Evolutionary conservation across 495 filamentous ascomycete genomes (phyloP).

Genomic region (Hypomontagnella monticulosa): DNA sequence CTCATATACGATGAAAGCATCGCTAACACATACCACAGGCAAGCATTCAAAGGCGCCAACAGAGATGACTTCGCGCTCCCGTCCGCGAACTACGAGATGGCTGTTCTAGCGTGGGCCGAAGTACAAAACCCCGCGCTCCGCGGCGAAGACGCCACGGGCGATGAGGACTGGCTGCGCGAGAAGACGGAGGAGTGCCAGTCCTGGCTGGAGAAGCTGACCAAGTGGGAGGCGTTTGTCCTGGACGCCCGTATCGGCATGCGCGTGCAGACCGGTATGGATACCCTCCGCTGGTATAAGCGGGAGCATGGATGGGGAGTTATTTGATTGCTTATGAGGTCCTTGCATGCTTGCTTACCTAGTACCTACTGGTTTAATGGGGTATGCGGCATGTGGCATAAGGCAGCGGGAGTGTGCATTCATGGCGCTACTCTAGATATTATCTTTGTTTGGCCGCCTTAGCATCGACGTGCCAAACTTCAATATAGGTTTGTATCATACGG

Average conservation of each 20-base stretch:
- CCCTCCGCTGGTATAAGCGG: conserved; percentile 71
- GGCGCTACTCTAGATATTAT: neutral
- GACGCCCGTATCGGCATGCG: conserved; percentile 88
- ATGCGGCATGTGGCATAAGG: too few species aligned
- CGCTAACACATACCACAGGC: conserved; percentile 46
- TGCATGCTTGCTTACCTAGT: too few species aligned
- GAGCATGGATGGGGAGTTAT: conserved; percentile 51
- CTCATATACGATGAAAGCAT: neutral
- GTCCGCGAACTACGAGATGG: conserved; percentile 89
- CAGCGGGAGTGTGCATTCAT: conserved; percentile 17
- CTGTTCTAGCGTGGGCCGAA: conserved; percentile 80
- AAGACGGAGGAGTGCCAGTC: conserved; percentile 72
- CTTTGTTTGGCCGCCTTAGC: neutral
- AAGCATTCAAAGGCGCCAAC: conserved; percentile 73
- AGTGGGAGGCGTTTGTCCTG: conserved; percentile 86
- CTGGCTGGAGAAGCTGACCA: conserved; percentile 79
- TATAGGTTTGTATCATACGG: neutral
- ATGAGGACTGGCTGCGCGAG: conserved; percentile 59
- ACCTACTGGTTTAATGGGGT: too few species aligned
- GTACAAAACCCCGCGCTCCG: conserved; percentile 42
- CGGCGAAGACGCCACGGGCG: conserved; percentile 33
- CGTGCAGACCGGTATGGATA: conserved; percentile 81
- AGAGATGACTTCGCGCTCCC: conserved; percentile 86
- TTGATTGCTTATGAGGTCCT: conserved; percentile 4
- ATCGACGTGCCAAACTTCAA: conserved; percentile 16